Percentiles rank a stretch among this genome's conserved stretches.
Conservation (phyloP, 768 basidiomycete species). For the Leucogyrophana mollusca region DNA sequence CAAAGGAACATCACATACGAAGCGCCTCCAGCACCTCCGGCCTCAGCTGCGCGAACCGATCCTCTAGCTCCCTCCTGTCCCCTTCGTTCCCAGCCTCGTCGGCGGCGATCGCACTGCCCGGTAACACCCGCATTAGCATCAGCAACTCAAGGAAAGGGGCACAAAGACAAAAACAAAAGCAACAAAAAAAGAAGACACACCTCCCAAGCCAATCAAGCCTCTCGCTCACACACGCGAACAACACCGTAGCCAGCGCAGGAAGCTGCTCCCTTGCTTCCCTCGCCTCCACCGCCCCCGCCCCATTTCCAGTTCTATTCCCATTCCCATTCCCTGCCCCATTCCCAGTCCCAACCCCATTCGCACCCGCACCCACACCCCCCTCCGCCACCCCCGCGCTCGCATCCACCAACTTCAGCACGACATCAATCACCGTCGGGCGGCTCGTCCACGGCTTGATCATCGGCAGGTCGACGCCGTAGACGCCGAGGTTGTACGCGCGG, state of each 20-base stretch:
- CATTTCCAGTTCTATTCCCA: no score
- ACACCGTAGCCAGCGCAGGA: slow-evolving; percentile 58
- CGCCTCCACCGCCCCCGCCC: no score
- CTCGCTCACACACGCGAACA: slow-evolving; percentile 69
- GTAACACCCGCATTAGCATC: slow-evolving; percentile 3
- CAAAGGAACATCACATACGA: slow-evolving; percentile 47
- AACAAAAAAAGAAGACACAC: no score
- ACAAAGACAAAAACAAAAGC: not conserved
- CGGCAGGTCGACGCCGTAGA: slow-evolving; percentile 76
- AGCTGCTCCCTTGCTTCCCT: slow-evolving; percentile 52
- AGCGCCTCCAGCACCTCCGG: slow-evolving; percentile 80
- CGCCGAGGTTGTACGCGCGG: slow-evolving; percentile 63
- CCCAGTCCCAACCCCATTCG: not conserved
- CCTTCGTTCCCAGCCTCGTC: slow-evolving; percentile 49
- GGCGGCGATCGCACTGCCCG: slow-evolving; percentile 42
- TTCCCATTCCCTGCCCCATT: no score
- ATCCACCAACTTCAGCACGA: slow-evolving; percentile 70
- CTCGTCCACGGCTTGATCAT: slow-evolving; percentile 87
- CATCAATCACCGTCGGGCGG: slow-evolving; percentile 61
- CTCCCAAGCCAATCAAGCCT: slow-evolving; percentile 67
- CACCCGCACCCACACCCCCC: slow-evolving; percentile 7
- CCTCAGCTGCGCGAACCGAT: slow-evolving; percentile 67
- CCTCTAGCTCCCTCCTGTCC: slow-evolving; percentile 58
- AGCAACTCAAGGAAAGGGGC: not conserved
- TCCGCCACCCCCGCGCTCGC: slow-evolving; percentile 41